Percentiles rank a stretch among this genome's conserved stretches.
phyloP scores from a whole-genome alignment of 768 basidiomycete species.

The Hirschioporus abietinus region DNA sequence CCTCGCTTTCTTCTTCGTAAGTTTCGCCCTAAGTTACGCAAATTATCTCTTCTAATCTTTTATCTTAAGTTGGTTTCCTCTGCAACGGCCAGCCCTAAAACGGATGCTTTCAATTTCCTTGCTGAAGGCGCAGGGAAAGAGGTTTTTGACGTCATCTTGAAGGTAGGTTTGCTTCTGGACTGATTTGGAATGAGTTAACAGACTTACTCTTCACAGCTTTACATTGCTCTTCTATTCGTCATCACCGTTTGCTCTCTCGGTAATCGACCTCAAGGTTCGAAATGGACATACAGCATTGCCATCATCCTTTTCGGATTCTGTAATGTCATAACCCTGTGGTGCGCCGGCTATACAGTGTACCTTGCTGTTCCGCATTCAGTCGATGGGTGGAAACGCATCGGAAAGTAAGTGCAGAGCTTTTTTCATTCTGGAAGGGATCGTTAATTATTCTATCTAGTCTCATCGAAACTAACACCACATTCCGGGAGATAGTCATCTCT shows the following conservation, averaged over 20 bases:
- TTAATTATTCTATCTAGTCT: conserved; percentile 39
- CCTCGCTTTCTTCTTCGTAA: conserved; percentile 88
- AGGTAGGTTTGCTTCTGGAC: conserved; percentile 21
- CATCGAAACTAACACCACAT: conserved; percentile 57
- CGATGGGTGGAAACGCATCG: conserved; percentile 71
- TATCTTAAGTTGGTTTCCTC: conserved; percentile 67
- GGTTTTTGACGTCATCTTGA: conserved; percentile 75
- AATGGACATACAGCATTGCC: conserved; percentile 75
- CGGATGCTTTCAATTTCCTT: conserved; percentile 82
- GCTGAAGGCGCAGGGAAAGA: conserved; percentile 61
- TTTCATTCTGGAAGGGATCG: conserved; percentile 12
- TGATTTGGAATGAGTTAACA: neutral
- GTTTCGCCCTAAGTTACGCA: conserved; percentile 24
- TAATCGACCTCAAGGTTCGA: conserved; percentile 88
- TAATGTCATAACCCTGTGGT: conserved; percentile 79
- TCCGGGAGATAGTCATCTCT: conserved; percentile 82
- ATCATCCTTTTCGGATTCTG: conserved; percentile 77
- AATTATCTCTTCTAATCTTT: conserved; percentile 20
- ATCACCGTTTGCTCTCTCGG: conserved; percentile 84
- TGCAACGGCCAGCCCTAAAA: conserved; percentile 50
- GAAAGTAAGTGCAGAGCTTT: conserved; percentile 43
- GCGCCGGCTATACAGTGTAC: conserved; percentile 88
- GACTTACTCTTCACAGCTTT: conserved; percentile 45
- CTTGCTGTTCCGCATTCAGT: conserved; percentile 71
- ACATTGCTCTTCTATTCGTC: conserved; percentile 80